Percentiles rank a stretch among this genome's conserved stretches.
Conservation (phyloP, 306 rosid genomes). For the Hylodesmum podocarpum region DNA sequence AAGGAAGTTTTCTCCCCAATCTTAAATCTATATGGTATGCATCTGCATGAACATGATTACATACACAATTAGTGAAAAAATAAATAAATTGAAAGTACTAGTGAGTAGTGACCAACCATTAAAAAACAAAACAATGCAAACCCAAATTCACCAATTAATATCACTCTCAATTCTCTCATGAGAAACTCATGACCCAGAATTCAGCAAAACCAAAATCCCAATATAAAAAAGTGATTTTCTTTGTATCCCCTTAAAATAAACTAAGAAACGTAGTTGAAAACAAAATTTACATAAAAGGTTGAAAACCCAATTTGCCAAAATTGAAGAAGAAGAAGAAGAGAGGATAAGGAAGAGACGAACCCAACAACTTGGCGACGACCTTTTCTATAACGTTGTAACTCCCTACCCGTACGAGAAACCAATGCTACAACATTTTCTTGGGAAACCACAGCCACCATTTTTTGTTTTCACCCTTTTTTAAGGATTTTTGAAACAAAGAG, state of each 20-base stretch:
- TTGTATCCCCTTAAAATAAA: not conserved
- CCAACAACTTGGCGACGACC: slow-evolving; percentile 98
- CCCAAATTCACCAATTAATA: not conserved
- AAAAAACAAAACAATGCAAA: slow-evolving; percentile 3
- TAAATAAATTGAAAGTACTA: not conserved
- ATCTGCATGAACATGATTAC: slow-evolving; percentile 57
- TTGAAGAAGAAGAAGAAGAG: not conserved
- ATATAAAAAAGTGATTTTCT: not conserved
- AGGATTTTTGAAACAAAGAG: not conserved
- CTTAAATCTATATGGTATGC: slow-evolving; percentile 84
- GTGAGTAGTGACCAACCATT: no score
- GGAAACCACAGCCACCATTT: slow-evolving; percentile 71
- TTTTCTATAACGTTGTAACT: slow-evolving; percentile 77
- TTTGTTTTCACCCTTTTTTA: not conserved
- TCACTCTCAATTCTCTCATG: not conserved
- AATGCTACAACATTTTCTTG: slow-evolving; percentile 65
- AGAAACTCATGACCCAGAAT: not conserved
- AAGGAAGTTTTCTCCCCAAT: slow-evolving; percentile 31
- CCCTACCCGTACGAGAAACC: slow-evolving; percentile 92
- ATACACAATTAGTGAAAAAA: not conserved
- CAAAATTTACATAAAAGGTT: not conserved
- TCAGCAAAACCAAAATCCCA: slow-evolving; percentile 5
- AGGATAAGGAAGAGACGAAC: slow-evolving; percentile 47
- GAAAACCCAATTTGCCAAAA: not conserved
- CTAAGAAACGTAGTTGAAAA: not conserved